Percentiles rank a stretch among this genome's conserved stretches.
phyloP scores from a whole-genome alignment of 352 stramenopile genomes.

The Phytophthora meadii region DNA sequence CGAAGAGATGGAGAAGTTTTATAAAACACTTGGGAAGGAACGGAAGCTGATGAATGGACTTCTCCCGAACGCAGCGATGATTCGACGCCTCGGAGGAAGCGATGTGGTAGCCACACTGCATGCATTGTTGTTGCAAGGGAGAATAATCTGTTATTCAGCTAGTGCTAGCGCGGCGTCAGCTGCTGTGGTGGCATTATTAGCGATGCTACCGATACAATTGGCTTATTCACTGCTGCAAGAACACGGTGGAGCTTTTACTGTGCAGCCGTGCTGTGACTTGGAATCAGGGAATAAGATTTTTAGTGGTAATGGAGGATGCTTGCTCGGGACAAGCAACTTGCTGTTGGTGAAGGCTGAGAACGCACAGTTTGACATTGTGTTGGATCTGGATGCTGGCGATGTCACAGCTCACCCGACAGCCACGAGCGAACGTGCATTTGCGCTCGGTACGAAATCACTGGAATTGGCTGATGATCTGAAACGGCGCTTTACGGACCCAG shows the following conservation, averaged over 20 bases:
- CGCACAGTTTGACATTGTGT: conserved; percentile 60
- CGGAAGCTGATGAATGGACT: conserved; percentile 47
- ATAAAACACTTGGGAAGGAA: conserved; percentile 45
- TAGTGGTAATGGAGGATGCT: conserved; percentile 41
- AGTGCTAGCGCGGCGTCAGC: conserved; percentile 60
- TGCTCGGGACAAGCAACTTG: conserved; percentile 62
- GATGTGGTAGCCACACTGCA: conserved; percentile 75
- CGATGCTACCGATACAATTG: conserved; percentile 59
- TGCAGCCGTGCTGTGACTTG: conserved; percentile 56
- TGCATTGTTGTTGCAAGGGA: conserved; percentile 76
- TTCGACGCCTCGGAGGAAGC: conserved; percentile 53
- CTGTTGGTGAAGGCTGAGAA: conserved; percentile 60
- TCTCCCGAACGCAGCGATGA: conserved; percentile 55
- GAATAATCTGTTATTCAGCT: conserved; percentile 78
- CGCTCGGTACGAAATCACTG: conserved; percentile 49
- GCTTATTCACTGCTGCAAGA: conserved; percentile 29
- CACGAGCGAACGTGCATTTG: conserved; percentile 61
- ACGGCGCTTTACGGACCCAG: conserved; percentile 24
- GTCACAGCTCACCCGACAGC: conserved; percentile 60
- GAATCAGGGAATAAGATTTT: conserved; percentile 41
- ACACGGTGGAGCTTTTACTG: conserved; percentile 38
- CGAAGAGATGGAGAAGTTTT: conserved; percentile 40
- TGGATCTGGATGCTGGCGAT: conserved; percentile 66
- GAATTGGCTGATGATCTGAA: conserved; percentile 37
- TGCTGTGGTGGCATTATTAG: conserved; percentile 58